Evolutionary conservation across 108 stramenopile species (phyloP).

Genomic region (Cyclotella atomus): DNA sequence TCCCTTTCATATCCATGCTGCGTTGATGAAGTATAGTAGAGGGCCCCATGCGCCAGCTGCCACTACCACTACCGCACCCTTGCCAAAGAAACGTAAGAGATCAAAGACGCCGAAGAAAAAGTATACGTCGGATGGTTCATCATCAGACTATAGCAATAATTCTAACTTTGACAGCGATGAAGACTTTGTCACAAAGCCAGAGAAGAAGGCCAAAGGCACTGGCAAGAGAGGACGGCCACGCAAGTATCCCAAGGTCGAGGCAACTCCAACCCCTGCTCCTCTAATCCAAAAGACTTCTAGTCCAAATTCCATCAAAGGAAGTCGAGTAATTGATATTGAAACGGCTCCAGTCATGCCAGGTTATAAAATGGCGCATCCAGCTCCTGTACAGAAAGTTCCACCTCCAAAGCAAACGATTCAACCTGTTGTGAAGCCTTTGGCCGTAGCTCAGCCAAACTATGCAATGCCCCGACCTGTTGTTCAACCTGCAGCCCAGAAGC

Average conservation of each 20-base stretch:
- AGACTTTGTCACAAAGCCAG: not conserved
- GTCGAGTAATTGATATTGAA: not conserved
- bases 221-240: constrained; percentile 1
- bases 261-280: not conserved
- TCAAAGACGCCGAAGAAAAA: not conserved
- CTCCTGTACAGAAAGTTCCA: not conserved
- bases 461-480: not conserved
- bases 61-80: not conserved
- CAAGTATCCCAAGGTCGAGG: constrained; percentile 1
- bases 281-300: too few species aligned
- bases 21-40: constrained; percentile 16
- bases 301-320: not conserved
- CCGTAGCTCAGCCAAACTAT: not conserved
- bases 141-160: not conserved
- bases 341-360: too few species aligned
- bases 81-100: constrained; percentile 1
- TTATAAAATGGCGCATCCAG: too few species aligned
- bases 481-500: not conserved
- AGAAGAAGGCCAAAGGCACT: not conserved
- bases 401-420: not conserved
- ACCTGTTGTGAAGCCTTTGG: not conserved
- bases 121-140: not conserved
- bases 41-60: too few species aligned
- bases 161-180: not conserved
- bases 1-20: constrained; percentile 44